Evolutionary conservation across 208 protist species (phyloP).

Genomic region (Crithidia fasciculata): DNA sequence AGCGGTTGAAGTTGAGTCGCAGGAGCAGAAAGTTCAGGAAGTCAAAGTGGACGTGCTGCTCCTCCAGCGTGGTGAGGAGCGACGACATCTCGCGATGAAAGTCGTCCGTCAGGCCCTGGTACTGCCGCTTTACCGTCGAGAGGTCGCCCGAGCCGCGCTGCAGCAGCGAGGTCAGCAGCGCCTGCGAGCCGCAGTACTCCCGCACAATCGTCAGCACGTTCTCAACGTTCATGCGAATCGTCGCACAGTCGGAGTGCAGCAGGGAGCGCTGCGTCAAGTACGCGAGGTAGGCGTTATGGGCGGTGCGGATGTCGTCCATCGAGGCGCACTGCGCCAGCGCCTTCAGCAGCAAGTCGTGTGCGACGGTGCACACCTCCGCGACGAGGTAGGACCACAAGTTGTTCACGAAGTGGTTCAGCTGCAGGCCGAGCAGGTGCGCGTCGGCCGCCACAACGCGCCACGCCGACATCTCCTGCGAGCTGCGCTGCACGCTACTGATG

Average conservation of each 20-base stretch:
- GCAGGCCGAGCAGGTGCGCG: slow-evolving; percentile 66
- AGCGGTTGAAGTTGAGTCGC: slow-evolving; percentile 76
- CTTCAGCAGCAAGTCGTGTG: slow-evolving; percentile 57
- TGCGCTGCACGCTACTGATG: slow-evolving; percentile 51
- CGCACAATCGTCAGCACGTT: slow-evolving; percentile 63
- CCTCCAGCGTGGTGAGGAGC: slow-evolving; percentile 64
- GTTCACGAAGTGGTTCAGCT: slow-evolving; percentile 75
- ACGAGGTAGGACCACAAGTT: slow-evolving; percentile 82
- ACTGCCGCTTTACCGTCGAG: slow-evolving; percentile 57
- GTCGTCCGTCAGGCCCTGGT: slow-evolving; percentile 59
- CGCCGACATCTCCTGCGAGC: slow-evolving; percentile 30
- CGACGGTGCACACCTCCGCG: slow-evolving; percentile 64
- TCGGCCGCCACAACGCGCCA: slow-evolving; percentile 68
- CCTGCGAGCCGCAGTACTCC: slow-evolving; percentile 65
- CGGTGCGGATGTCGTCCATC: slow-evolving; percentile 66
- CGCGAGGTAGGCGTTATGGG: slow-evolving; percentile 61
- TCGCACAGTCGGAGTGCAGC: slow-evolving; percentile 64
- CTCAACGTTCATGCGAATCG: slow-evolving; percentile 76
- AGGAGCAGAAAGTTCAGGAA: slow-evolving; percentile 80
- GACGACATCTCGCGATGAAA: slow-evolving; percentile 68
- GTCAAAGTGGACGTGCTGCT: slow-evolving; percentile 75
- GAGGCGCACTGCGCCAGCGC: slow-evolving; percentile 53
- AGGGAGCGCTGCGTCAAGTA: slow-evolving; percentile 71
- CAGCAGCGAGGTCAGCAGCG: slow-evolving; percentile 60
- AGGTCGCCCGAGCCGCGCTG: slow-evolving; percentile 68